Conservation (phyloP, 1,284 basidiomycete genomes). For the Marasmius fiardii region DNA sequence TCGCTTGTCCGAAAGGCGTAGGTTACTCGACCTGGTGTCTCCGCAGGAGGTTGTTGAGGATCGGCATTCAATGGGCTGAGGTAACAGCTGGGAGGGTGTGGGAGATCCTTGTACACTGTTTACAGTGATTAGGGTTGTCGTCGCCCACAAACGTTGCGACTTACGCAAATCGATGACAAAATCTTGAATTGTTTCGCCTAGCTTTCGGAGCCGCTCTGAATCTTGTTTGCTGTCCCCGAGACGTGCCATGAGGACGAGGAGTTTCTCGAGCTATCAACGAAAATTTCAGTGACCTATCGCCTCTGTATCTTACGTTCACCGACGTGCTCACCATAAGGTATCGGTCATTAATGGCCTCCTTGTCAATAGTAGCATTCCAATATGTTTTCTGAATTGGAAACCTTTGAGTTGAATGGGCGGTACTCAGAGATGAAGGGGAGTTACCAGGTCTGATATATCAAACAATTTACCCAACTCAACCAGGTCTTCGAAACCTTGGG, state of each 20-base stretch:
- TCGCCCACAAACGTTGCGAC: slow-evolving; percentile 21
- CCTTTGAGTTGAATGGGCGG: neutral
- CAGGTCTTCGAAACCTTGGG: neutral
- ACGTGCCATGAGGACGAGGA: slow-evolving; percentile 52
- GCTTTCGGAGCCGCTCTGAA: slow-evolving; percentile 23
- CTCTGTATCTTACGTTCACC: neutral
- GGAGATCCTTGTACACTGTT: slow-evolving; percentile 63
- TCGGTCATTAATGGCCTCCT: slow-evolving; percentile 52
- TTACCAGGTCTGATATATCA: neutral
- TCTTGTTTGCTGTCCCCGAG: slow-evolving; percentile 28
- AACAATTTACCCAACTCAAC: neutral
- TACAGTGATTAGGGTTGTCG: slow-evolving; percentile 14
- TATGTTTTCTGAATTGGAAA: slow-evolving; percentile 29
- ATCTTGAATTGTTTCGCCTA: slow-evolving; percentile 41
- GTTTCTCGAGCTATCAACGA: slow-evolving; percentile 47
- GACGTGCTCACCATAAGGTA: slow-evolving; percentile 43
- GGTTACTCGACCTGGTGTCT: slow-evolving; percentile 18
- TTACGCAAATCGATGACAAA: slow-evolving; percentile 46
- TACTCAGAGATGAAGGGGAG: neutral
- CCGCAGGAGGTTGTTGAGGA: slow-evolving; percentile 7
- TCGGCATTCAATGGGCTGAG: slow-evolving; percentile 25
- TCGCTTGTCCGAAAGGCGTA: slow-evolving; percentile 56
- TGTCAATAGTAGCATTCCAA: slow-evolving; percentile 44
- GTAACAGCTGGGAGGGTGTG: slow-evolving; percentile 60
- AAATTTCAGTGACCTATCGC: neutral